Evolutionary conservation across 2,329 filamentous ascomycete genomes (phyloP).

Genomic region (Ophiostoma triangulosporum): DNA sequence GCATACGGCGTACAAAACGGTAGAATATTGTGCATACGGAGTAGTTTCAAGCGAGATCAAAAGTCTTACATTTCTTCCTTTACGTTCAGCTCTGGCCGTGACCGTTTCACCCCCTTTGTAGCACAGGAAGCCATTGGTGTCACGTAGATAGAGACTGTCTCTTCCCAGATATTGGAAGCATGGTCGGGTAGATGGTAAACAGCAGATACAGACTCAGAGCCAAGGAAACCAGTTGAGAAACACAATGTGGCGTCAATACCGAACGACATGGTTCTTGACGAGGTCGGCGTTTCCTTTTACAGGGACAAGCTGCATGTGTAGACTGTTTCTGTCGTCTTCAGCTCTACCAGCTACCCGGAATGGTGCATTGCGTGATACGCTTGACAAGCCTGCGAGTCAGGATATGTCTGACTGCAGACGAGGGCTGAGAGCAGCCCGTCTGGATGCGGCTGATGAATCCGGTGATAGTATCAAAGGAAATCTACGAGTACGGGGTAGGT

Average conservation of each 20-base stretch:
- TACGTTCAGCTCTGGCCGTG: neutral
- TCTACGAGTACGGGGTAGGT: neutral
- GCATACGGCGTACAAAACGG: conserved; percentile 1
- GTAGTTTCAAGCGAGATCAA: neutral
- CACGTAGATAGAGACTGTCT: neutral
- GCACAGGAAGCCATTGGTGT: neutral
- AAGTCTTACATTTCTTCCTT: neutral
- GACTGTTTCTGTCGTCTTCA: neutral
- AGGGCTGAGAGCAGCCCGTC: neutral
- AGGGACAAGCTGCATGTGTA: neutral
- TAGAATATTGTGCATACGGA: neutral
- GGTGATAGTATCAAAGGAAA: no score
- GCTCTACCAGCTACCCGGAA: neutral
- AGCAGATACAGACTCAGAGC: neutral
- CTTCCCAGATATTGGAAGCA: neutral
- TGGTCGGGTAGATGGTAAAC: no score
- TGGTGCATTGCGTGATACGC: neutral
- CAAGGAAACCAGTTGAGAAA: neutral
- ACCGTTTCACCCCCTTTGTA: neutral
- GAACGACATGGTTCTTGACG: neutral
- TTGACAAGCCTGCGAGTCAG: neutral
- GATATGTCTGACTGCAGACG: neutral
- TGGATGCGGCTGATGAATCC: no score
- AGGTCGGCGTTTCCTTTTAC: neutral
- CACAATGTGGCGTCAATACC: neutral